Evolutionary conservation across 768 basidiomycete species (phyloP), one percentile per base, ranked within the genome.

Genomic region (Termitomyces sp.): DNA sequence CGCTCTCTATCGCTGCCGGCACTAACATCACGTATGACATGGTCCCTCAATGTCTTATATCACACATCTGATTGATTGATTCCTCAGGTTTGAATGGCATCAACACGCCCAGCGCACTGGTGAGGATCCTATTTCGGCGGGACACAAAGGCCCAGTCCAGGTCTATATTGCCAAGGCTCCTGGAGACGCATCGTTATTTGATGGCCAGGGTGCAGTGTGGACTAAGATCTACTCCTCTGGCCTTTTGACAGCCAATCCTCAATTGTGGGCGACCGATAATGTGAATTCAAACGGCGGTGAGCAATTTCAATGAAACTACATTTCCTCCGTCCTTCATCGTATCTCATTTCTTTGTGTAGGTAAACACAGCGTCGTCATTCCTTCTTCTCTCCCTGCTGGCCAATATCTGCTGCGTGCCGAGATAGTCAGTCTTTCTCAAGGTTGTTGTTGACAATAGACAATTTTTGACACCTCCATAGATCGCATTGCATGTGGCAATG

Each of bases 161-260:
- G 77, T 80, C 22, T 80, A 78, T 60, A 68, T 80, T 55, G 79
- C 79, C 53, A 77, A 79, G 61, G 79, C 77, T 17, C 75, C 77
- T 0, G 71, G 69, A 2, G 71, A 73, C 10, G 78, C 73, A 2
- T 74, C 73, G 0, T 59, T 71, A 2, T 79, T 78, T 62, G 59
- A 79, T 53, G 78, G 78, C 3, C 74, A 76, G 55, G 79, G 78
- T 30, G 55, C 74, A 14, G 77, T 81, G 21, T 81, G 79, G 78
- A 80, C 78, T 28, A 81, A 79, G 70, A 76, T 81, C 38, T 80
- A 79, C 62, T 71, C 74, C 5, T 77, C 76, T 28, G 77, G 78
- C 22, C 70, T 80, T 28, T 53, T 79, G 41, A 69, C 73, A 56
- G 58, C 74, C 5, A 63, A 64, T n/a, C 63, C 69, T 42, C 55